Conservation (phyloP, 2,329 filamentous ascomycete genomes). For the Thyridium curvatum region DNA sequence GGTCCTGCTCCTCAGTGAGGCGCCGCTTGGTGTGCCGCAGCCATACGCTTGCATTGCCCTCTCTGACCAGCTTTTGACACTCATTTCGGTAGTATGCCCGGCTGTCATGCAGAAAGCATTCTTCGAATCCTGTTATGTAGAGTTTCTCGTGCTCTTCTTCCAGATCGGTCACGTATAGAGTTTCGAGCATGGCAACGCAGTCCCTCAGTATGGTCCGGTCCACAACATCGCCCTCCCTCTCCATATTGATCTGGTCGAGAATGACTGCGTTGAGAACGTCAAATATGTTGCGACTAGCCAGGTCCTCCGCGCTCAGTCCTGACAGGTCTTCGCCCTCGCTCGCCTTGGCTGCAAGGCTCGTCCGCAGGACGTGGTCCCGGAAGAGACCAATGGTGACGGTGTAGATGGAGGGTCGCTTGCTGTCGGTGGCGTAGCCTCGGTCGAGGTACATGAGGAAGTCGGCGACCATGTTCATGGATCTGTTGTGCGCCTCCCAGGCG, state of each 20-base stretch:
- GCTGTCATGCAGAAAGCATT: constrained; percentile 66
- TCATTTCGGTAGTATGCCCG: constrained; percentile 69
- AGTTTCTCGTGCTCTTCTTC: constrained; percentile 75
- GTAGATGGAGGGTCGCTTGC: constrained; percentile 71
- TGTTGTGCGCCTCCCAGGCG: constrained; percentile 83
- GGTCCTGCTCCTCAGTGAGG: constrained; percentile 72
- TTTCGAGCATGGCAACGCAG: constrained; percentile 84
- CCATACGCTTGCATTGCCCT: constrained; percentile 77
- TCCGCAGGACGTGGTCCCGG: constrained; percentile 74
- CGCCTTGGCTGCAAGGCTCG: constrained; percentile 39
- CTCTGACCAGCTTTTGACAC: constrained; percentile 65
- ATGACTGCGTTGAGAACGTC: constrained; percentile 75
- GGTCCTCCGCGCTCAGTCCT: constrained; percentile 10
- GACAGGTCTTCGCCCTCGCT: too few species aligned
- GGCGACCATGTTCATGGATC: constrained; percentile 81
- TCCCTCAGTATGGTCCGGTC: constrained; percentile 77
- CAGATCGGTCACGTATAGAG: constrained; percentile 73
- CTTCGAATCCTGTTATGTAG: constrained; percentile 79
- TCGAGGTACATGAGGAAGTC: constrained; percentile 90
- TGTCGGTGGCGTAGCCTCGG: constrained; percentile 69
- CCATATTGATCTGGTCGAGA: constrained; percentile 87
- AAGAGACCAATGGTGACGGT: constrained; percentile 81
- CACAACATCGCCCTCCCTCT: constrained; percentile 83
- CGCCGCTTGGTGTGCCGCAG: constrained; percentile 69
- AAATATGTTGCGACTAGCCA: constrained; percentile 45